These are phyloP conservation scores for Jasminum sambac DNA, from an alignment of 257 asterid species.

Conservation along the genomic window DNA sequence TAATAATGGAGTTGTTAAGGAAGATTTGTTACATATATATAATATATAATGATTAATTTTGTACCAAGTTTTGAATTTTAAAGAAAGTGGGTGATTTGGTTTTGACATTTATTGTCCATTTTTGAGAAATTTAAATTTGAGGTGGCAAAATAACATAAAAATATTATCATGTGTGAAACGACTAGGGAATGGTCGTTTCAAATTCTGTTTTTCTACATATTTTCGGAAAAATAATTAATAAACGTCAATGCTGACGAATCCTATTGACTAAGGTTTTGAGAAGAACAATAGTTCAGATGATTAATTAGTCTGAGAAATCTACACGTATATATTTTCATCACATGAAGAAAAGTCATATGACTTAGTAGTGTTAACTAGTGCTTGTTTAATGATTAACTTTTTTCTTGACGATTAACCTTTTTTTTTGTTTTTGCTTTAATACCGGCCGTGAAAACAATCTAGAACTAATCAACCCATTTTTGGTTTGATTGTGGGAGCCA, in stretches of 20 bases:
- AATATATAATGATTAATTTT: not conserved
- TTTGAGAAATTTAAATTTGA: not conserved
- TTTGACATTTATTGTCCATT: not conserved
- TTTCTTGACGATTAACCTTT: too few species aligned
- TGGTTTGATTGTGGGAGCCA: too few species aligned
- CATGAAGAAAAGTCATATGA: too few species aligned
- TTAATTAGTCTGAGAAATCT: too few species aligned
- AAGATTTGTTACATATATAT: not conserved
- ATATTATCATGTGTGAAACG: not conserved
- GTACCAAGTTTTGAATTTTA: not conserved
- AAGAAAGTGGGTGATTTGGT: not conserved
- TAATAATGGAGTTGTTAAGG: slow-evolving; percentile 11
- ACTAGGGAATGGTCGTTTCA: not conserved
- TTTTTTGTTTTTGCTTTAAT: too few species aligned
- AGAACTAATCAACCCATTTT: too few species aligned
- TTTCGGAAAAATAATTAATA: not conserved
- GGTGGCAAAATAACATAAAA: not conserved
- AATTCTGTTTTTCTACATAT: not conserved
- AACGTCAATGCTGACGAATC: not conserved
- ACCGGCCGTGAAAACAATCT: too few species aligned
- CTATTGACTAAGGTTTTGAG: too few species aligned
- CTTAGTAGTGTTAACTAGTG: too few species aligned
- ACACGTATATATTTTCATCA: too few species aligned
- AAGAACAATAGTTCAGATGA: too few species aligned
- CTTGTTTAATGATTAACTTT: too few species aligned